Evolutionary conservation across 2,329 filamentous ascomycete genomes (phyloP), one percentile per base, ranked within the genome.

Genomic region (Fusarium drepaniforme): DNA sequence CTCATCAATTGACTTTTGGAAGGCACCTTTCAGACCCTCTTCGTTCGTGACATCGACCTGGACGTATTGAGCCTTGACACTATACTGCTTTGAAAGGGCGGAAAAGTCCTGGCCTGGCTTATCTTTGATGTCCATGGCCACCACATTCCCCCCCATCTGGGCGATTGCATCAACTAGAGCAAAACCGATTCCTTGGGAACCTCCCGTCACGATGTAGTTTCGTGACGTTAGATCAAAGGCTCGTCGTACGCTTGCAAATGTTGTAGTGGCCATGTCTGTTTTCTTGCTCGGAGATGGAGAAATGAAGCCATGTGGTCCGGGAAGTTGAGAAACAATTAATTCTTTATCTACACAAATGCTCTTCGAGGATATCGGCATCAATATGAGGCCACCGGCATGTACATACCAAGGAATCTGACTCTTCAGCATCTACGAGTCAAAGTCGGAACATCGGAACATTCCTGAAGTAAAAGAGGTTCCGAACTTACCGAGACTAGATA

Each of bases 141-240:
- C 80, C 8, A 84, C 80, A 63, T 84, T 83, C 37, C 83, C 83
- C 23, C 82, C 83, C 75, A 83, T 80, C 68, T 84, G 81, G 60
- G 78, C 80, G n/a, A 84, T 82, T 33, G 82, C 82, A n/a, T 79
- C 77, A 5, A 78, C 78, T 18, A 80, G 72, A 15, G 83, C 82
- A 66, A 82, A 82, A 28, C 83, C 82, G 56, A 85, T 83, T 15
- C 83, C 83, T 44, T 82, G 81, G 12, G 78, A 81, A 44, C 83
- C 83, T 25, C 83, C 83, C 0, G 83, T 84, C 40, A 83, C 78
- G 35, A 84, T 64, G 75, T 80, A 82, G 74, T 80, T 83, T 61
- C 79, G 75, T 35, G 75, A 77, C 25, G 61, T 73, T 28, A 84
- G 76, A 67, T 82, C 80, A 67, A 83, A 83, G 18, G 30, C 28